phyloP scores from a whole-genome alignment of 208 protist genomes.

The Acanthamoeba triangularis region DNA sequence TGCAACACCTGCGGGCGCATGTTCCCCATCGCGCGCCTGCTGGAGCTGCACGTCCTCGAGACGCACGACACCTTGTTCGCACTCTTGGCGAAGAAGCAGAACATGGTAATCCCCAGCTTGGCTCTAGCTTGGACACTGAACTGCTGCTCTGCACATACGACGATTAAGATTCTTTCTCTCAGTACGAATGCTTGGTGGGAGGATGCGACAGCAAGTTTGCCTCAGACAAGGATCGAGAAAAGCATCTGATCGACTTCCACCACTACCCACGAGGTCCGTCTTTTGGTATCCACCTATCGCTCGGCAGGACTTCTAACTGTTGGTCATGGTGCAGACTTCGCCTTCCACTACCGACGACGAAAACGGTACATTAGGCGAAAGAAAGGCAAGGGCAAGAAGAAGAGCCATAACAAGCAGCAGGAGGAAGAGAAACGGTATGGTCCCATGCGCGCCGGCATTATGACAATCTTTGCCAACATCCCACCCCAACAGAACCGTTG shows the following conservation, averaged over 20 bases:
- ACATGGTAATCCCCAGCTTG: not conserved
- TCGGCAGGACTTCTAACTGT: not conserved
- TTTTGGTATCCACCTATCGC: not conserved
- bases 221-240: constrained; percentile 37
- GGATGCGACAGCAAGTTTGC: constrained; percentile 17
- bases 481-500: not conserved
- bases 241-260: constrained; percentile 38
- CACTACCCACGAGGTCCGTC: constrained; percentile 29
- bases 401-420: not conserved
- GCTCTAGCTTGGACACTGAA: not conserved
- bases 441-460: not conserved
- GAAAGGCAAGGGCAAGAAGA: constrained; percentile 27
- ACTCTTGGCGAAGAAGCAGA: constrained; percentile 40
- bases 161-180: too few species aligned
- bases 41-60: constrained; percentile 57
- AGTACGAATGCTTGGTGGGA: constrained; percentile 67
- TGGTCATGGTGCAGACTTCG: not conserved
- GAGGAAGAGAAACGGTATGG: not conserved
- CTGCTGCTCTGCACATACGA: not conserved
- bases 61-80: constrained; percentile 50
- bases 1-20: constrained; percentile 38
- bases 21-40: constrained; percentile 44
- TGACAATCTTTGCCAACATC: not conserved
- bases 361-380: not conserved
- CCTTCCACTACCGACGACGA: not conserved